Evolutionary conservation across 192 early-diverging fungal genomes (phyloP).

Genomic region (Backusella psychrophila): DNA sequence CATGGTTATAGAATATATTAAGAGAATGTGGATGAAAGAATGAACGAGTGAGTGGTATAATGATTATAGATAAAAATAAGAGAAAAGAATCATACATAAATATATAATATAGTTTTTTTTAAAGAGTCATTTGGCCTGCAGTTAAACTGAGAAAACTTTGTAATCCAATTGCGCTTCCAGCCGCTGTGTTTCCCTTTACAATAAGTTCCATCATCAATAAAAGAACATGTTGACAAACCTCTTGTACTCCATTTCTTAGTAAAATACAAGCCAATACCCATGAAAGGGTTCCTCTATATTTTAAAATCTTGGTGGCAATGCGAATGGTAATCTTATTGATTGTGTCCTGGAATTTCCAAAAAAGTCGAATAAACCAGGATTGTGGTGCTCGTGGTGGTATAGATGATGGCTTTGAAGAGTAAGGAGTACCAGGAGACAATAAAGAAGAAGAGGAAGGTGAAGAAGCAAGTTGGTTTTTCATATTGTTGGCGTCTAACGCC

Average conservation of each 20-base stretch:
- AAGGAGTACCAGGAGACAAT: not conserved
- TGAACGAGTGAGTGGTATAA: not conserved
- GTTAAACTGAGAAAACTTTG: slow-evolving; percentile 1
- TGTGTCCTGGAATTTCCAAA: not conserved
- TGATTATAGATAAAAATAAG: not conserved
- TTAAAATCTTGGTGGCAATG: not conserved
- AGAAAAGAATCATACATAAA: not conserved
- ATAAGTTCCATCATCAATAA: slow-evolving; percentile 9
- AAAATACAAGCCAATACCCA: slow-evolving; percentile 3
- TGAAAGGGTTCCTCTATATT: not conserved
- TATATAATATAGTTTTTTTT: not conserved
- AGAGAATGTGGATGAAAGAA: not conserved
- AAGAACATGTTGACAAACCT: not conserved
- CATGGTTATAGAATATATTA: not conserved
- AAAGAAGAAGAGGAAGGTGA: not conserved
- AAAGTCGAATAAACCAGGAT: not conserved
- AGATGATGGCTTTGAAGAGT: not conserved
- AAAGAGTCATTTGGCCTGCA: not conserved
- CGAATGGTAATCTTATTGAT: not conserved
- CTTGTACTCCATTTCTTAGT: slow-evolving; percentile 4
- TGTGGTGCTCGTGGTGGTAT: not conserved
- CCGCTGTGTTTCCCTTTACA: not conserved
- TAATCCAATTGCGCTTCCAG: not conserved
- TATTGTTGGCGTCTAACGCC: not conserved
- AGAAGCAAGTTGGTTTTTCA: not conserved